Evolutionary conservation across 352 stramenopile genomes (phyloP).

Genomic region (Globisporangium sylvaticum): DNA sequence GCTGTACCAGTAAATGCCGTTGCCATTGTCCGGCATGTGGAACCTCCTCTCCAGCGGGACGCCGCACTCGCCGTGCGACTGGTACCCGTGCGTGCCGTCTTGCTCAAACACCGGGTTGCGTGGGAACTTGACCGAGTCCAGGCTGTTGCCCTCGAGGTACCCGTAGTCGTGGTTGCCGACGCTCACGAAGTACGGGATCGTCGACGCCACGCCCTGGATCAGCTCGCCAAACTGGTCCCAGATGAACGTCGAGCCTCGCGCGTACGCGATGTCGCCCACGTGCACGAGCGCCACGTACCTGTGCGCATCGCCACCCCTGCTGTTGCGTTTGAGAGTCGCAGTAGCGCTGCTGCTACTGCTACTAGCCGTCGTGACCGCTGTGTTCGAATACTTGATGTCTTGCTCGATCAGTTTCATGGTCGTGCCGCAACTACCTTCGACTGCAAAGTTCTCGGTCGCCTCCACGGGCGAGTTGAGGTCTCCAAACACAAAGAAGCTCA

Average conservation of each 20-base stretch:
- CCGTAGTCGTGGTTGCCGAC: constrained; percentile 53
- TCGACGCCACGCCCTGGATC: constrained; percentile 68
- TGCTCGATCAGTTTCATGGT: constrained; percentile 14
- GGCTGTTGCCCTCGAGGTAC: constrained; percentile 27
- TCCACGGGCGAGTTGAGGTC: constrained; percentile 36
- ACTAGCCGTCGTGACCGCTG: background rate
- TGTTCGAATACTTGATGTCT: constrained; percentile 1
- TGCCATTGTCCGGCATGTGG: constrained; percentile 63
- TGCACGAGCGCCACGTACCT: constrained; percentile 72
- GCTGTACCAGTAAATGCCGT: constrained; percentile 55
- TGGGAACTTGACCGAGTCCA: constrained; percentile 27
- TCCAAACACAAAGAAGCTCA: constrained; percentile 57
- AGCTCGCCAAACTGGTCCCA: constrained; percentile 86
- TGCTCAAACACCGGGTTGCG: constrained; percentile 29
- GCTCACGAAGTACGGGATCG: constrained; percentile 74
- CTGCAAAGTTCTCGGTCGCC: constrained; percentile 15
- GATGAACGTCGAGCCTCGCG: constrained; percentile 54
- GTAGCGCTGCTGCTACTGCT: background rate
- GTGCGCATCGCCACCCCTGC: constrained; percentile 5
- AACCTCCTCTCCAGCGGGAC: constrained; percentile 71
- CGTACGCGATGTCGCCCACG: constrained; percentile 81
- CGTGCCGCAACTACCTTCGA: constrained; percentile 18
- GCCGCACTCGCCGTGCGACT: constrained; percentile 82
- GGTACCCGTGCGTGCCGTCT: constrained; percentile 27
- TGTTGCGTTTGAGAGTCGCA: background rate